Base-by-base conservation (phyloP, 2,329 filamentous ascomycete genomes). In the Paraphoma chrysanthemicola region DNA sequence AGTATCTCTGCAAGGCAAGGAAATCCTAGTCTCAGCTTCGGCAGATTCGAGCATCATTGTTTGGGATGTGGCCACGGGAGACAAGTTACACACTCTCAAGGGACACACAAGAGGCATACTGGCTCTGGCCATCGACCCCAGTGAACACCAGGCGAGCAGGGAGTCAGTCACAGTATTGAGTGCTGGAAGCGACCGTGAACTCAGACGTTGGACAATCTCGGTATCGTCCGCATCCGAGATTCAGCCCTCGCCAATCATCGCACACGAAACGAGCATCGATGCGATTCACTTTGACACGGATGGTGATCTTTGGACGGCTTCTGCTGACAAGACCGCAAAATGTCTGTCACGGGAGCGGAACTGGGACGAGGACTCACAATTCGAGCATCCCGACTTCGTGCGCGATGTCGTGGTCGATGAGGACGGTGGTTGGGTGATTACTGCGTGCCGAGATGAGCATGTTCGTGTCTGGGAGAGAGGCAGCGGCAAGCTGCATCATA, bases 191-290 rank as follows among this genome's bases (percentile, higher is more conserved):
- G 80, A 81, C 45, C 76, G 79, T 45, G 80, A 82, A 60, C 93
- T 98, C 60, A 87, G 92, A 16, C 86, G 88, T 30, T 97, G 92
- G 92, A 82, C 81, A 42, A 82, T 95, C 52, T 54, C 61, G 8
- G 14, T 65, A 4, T 46, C 57, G 2, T 62, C 62, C 1, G 71
- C 69, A 23, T 64, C 59, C 2, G 66, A 73, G 46, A 51, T 67
- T 8, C 57, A 67, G 77, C 56, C 82, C 78, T 63, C 83, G 77
- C 70, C 85, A 1, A 88, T 97, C 48, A 78, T 90, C 45, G 89
- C 89, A 60, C 95, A 99, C 76, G 92, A 97, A 65, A 99, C 95
- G 0, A 95, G 90, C 63, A 88, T 99, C 9, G 96, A 97, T 77
- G 88, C 86, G 62, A 79, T 98, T 12, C 80, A 85, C 17, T 96